Percentiles rank a stretch among this genome's conserved stretches.
These are phyloP conservation scores for Kuraishia molischiana DNA, from an alignment of 805 yeast species.

Conservation along the genomic window DNA sequence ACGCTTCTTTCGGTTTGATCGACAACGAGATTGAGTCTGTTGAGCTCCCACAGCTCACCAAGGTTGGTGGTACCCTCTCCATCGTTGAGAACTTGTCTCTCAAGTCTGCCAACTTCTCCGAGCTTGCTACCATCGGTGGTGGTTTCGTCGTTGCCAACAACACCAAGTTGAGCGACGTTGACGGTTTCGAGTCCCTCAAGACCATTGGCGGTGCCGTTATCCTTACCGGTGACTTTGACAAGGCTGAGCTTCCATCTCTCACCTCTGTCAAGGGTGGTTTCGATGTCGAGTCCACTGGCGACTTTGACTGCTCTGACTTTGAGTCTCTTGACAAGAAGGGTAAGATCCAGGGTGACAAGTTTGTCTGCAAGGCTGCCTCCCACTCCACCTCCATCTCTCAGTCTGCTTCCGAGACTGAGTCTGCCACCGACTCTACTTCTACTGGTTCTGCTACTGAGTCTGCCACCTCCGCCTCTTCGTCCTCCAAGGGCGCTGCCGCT, in stretches of 20 bases:
- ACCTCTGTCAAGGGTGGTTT: constrained; percentile 89
- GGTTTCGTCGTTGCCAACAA: constrained; percentile 89
- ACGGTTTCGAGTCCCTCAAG: constrained; percentile 65
- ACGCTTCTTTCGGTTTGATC: constrained; percentile 75
- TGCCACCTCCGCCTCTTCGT: constrained; percentile 24
- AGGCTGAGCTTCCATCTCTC: constrained; percentile 68
- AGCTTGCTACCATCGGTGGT: constrained; percentile 76
- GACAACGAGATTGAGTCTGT: constrained; percentile 56
- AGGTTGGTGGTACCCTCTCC: constrained; percentile 76
- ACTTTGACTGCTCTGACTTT: constrained; percentile 75
- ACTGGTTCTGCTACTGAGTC: constrained; percentile 22
- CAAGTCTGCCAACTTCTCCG: constrained; percentile 55
- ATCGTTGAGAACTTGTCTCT: constrained; percentile 67
- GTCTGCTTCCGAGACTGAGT: constrained; percentile 14
- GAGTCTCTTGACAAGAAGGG: constrained; percentile 64
- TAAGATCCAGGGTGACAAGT: constrained; percentile 85
- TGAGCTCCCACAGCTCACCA: constrained; percentile 41
- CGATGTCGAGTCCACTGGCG: constrained; percentile 62
- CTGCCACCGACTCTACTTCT: constrained; percentile 16
- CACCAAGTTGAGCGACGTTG: constrained; percentile 53
- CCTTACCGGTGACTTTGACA: constrained; percentile 70
- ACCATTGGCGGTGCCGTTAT: constrained; percentile 84
- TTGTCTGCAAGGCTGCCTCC: constrained; percentile 60
- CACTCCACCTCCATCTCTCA: constrained; percentile 33
- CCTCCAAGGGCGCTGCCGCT: constrained; percentile 17